A percentile compares a stretch with the other conserved stretches of the same genome.
Evolutionary conservation across 2,329 filamentous ascomycete genomes (phyloP).

Genomic region (Aspergillus nomiae): DNA sequence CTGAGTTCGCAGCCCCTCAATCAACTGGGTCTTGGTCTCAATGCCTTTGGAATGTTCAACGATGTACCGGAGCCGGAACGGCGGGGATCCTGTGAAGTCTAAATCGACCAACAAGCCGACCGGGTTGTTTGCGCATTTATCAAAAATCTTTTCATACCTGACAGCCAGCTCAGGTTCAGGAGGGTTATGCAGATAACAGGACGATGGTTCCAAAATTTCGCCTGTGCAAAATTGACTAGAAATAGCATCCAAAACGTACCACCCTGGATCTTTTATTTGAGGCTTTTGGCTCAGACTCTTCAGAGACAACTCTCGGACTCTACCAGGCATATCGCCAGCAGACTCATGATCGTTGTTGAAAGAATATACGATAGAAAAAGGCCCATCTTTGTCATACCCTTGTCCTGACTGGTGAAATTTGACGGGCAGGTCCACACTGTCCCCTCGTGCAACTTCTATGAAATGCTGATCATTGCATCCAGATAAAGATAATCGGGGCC

Average conservation of each 20-base stretch:
- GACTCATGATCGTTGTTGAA: conserved; percentile 80
- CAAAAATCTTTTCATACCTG: conserved; percentile 77
- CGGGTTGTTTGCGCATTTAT: conserved; percentile 92
- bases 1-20: conserved; percentile 77
- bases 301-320: conserved; percentile 59
- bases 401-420: conserved; percentile 66
- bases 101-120: conserved; percentile 87
- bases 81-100: conserved; percentile 88
- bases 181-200: conserved; percentile 89
- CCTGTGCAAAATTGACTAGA: conserved; percentile 80
- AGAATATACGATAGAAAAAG: conserved; percentile 75
- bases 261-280: conserved; percentile 72
- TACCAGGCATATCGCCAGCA: conserved; percentile 59
- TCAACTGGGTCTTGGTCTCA: conserved; percentile 55
- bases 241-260: conserved; percentile 82
- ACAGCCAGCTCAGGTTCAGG: conserved; percentile 79
- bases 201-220: conserved; percentile 88
- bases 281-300: conserved; percentile 65
- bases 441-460: conserved; percentile 79
- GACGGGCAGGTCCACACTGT: conserved; percentile 68
- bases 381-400: conserved; percentile 59
- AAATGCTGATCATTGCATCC: conserved; percentile 80
- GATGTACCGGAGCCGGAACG: conserved; percentile 81
- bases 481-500: conserved; percentile 70
- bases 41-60: conserved; percentile 64